Conservation (phyloP, 129 eudicot genomes). For the Lactuca saligna region DNA sequence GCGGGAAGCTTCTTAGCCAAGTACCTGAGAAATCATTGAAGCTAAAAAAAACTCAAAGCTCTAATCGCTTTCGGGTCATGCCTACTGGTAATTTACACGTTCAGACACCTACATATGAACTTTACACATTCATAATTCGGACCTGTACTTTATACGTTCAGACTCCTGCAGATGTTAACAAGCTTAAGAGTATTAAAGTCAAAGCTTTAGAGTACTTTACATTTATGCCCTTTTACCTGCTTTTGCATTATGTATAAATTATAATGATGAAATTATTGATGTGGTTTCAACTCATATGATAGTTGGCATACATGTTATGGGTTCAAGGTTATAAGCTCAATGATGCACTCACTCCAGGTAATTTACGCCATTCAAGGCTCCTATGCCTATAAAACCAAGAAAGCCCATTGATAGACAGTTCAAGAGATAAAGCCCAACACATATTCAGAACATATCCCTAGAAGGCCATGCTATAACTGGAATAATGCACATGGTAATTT, state of each 20-base stretch:
- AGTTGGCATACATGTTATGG: slow-evolving; percentile 99
- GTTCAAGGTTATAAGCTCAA: slow-evolving; percentile 76
- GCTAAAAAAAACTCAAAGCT: slow-evolving; percentile 70
- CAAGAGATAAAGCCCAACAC: no score
- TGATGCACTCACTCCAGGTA: slow-evolving; percentile 80
- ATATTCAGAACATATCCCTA: no score
- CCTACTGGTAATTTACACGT: slow-evolving; percentile 65
- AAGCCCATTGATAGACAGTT: no score
- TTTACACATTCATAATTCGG: slow-evolving; percentile 4
- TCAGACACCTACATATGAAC: slow-evolving; percentile 81
- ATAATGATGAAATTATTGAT: no score
- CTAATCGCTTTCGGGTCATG: slow-evolving; percentile 89
- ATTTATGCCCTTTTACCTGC: background rate
- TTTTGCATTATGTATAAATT: slow-evolving; percentile 11
- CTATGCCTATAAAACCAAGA: no score
- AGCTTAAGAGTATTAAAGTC: slow-evolving; percentile 75
- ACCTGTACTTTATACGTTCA: slow-evolving; percentile 35
- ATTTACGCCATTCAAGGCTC: no score
- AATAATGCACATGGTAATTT: no score
- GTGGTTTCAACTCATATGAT: slow-evolving; percentile 35
- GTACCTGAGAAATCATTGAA: slow-evolving; percentile 69
- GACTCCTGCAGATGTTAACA: slow-evolving; percentile 95
- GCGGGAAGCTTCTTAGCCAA: slow-evolving; percentile 66
- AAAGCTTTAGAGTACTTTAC: slow-evolving; percentile 68
- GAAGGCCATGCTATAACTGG: no score